These are phyloP conservation scores for Athelia psychrophila DNA, from an alignment of 1,284 basidiomycete species.

Conservation along the genomic window DNA sequence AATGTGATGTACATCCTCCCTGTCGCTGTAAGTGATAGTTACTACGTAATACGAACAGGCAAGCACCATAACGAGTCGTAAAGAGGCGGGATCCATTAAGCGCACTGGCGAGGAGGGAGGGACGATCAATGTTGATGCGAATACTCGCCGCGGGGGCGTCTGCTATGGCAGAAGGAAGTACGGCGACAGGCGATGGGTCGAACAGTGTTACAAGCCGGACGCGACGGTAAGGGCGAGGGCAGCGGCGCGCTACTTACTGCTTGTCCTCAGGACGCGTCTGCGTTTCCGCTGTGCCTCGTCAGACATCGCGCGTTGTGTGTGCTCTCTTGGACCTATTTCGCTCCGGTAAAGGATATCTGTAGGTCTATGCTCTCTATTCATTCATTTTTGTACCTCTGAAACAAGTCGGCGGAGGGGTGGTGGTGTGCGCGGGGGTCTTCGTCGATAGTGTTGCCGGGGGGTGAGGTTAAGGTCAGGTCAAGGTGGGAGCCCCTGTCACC, in stretches of 20 bases:
- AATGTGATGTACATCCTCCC: no score
- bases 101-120: no score
- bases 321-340: constrained; percentile 42
- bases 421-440: constrained; percentile 63
- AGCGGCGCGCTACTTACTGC: constrained; percentile 34
- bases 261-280: constrained; percentile 65
- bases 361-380: constrained; percentile 41
- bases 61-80: no score
- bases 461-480: no score
- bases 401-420: constrained; percentile 48
- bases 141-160: constrained; percentile 4
- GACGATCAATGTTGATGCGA: no score
- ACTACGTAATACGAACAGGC: no score
- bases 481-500: no score
- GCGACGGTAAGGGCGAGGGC: constrained; percentile 34
- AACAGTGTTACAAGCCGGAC: constrained; percentile 9
- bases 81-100: no score
- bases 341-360: constrained; percentile 45
- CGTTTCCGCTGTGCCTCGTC: constrained; percentile 68
- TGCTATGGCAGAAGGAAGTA: constrained; percentile 8
- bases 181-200: constrained; percentile 8
- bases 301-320: constrained; percentile 45
- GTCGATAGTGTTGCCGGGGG: no score
- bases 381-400: constrained; percentile 55
- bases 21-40: no score